phyloP scores from a whole-genome alignment of 495 filamentous ascomycete genomes.

The Hypoxylon fuscum region DNA sequence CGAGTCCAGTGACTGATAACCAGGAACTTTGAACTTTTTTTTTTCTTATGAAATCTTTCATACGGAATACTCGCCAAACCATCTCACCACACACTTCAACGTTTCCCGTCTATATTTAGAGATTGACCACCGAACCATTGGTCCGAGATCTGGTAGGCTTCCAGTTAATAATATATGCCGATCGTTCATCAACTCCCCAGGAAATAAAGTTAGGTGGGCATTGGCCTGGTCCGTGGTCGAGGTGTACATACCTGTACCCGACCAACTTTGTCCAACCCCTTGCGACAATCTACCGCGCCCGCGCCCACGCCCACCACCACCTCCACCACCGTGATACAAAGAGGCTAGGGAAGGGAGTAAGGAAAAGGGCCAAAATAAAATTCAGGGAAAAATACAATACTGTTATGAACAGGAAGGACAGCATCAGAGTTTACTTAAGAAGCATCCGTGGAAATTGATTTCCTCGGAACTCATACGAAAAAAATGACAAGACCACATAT shows the following conservation, averaged over 20 bases:
- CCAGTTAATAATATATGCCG: conserved; percentile 27
- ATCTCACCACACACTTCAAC: conserved; percentile 16
- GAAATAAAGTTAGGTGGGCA: conserved; percentile 40
- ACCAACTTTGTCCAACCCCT: conserved; percentile 32
- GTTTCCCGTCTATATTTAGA: conserved; percentile 27
- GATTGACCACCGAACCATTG: conserved; percentile 22
- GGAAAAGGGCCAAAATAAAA: conserved; percentile 14
- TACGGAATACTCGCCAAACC: neutral
- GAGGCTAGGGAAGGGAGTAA: conserved; percentile 23
- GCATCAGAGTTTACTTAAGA: conserved; percentile 26
- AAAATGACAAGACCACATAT: conserved; percentile 80
- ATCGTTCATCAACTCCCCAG: conserved; percentile 17
- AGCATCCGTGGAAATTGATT: conserved; percentile 38
- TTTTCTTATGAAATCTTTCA: conserved; percentile 7
- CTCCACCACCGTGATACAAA: conserved; percentile 1
- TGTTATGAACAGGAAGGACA: conserved; percentile 23
- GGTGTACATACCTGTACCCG: conserved; percentile 22
- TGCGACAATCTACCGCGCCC: conserved; percentile 37
- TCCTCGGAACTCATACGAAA: conserved; percentile 25
- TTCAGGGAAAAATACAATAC: conserved; percentile 18
- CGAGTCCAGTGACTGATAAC: conserved; percentile 19
- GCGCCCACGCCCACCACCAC: too few relatives aligned
- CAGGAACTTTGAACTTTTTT: conserved; percentile 21
- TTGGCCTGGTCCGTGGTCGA: conserved; percentile 31
- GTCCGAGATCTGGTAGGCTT: conserved; percentile 36